phyloP scores from a whole-genome alignment of 1,139 yeast species.

The Trichomonascaceae sp. region DNA sequence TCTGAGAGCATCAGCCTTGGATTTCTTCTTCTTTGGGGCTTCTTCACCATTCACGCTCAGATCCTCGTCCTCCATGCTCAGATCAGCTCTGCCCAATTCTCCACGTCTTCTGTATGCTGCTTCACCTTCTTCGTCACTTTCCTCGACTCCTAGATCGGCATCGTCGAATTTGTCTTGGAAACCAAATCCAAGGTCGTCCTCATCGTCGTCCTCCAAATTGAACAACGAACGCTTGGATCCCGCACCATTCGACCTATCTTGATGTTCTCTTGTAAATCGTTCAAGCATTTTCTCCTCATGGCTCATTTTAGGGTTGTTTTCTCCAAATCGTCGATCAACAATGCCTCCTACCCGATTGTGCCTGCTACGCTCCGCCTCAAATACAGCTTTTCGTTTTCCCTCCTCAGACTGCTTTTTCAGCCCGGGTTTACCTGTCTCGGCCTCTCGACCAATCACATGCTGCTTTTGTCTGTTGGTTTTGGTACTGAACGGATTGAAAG shows the following conservation, averaged over 20 bases:
- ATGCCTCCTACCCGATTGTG: conserved; percentile 75
- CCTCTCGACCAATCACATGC: conserved; percentile 52
- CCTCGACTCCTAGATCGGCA: conserved; percentile 42
- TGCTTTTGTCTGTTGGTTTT: conserved; percentile 61
- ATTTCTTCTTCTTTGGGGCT: conserved; percentile 50
- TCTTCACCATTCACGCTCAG: conserved; percentile 30
- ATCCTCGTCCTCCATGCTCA: conserved; percentile 26
- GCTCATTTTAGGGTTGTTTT: conserved; percentile 60
- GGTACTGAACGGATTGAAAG: conserved; percentile 86
- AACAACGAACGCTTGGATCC: conserved; percentile 44
- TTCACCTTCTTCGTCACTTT: conserved; percentile 24
- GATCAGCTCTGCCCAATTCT: conserved; percentile 28
- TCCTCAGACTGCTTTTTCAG: conserved; percentile 72
- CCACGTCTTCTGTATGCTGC: conserved; percentile 10
- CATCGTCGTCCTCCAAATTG: conserved; percentile 70
- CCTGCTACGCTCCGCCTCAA: conserved; percentile 53
- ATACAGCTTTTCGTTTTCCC: conserved; percentile 57
- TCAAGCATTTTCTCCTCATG: conserved; percentile 93
- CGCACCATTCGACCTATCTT: conserved; percentile 25
- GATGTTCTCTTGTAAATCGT: conserved; percentile 85
- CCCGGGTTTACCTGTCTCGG: conserved; percentile 64
- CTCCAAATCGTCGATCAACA: conserved; percentile 89
- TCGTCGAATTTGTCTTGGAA: conserved; percentile 45
- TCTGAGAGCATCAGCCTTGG: conserved; percentile 93
- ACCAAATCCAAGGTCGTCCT: conserved; percentile 55